Evolutionary conservation across 2,329 filamentous ascomycete genomes (phyloP).

Genomic region (Ascocoryne sarcoides): DNA sequence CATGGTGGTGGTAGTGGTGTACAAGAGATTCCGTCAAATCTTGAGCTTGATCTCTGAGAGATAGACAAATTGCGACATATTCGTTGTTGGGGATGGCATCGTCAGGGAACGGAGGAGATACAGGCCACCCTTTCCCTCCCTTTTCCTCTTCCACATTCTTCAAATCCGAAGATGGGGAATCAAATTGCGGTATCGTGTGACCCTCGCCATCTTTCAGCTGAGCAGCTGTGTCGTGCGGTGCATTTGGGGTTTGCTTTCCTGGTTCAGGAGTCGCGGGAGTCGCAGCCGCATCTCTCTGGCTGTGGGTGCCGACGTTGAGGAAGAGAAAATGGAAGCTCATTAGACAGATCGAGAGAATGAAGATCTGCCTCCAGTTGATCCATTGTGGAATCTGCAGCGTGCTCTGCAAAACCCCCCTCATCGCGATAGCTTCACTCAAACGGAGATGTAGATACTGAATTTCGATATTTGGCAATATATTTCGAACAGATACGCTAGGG

Average conservation of each 20-base stretch:
- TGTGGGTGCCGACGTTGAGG: conserved; percentile 3
- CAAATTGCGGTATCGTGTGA: neutral
- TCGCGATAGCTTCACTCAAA: too few relatives aligned
- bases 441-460: too few relatives aligned
- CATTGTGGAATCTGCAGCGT: neutral
- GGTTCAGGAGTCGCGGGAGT: too few relatives aligned
- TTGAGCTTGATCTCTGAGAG: conserved; percentile 16
- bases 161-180: neutral
- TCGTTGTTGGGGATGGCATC: conserved; percentile 10
- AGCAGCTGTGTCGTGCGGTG: neutral
- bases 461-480: too few relatives aligned
- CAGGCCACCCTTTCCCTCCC: conserved; percentile 2
- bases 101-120: conserved; percentile 1
- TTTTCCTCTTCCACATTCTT: neutral
- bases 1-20: conserved; percentile 24
- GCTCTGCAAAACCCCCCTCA: neutral
- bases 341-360: conserved; percentile 6
- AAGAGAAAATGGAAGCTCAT: conserved; percentile 7
- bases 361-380: conserved; percentile 10
- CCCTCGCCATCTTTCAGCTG: too few relatives aligned
- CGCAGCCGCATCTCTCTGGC: neutral
- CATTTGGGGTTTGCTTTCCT: neutral
- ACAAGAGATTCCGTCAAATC: conserved; percentile 22
- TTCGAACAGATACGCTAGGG: too few relatives aligned
- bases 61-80: conserved; percentile 22